These are phyloP conservation scores for Cutaneotrichosporon sp. DNA, from an alignment of 1,284 basidiomycete species.

Conservation along the genomic window DNA sequence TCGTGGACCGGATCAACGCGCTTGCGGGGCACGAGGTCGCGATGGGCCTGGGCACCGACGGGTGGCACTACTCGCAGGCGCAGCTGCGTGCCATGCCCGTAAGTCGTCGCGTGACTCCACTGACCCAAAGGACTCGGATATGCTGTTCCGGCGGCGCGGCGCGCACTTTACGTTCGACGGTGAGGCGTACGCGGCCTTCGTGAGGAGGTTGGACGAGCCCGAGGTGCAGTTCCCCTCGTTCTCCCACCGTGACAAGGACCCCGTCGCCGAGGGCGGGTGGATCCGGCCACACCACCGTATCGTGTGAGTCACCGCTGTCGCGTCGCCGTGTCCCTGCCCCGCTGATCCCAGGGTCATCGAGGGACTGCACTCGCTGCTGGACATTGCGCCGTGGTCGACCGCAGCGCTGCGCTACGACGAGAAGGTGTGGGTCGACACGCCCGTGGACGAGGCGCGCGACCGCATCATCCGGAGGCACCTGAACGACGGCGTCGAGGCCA, in stretches of 20 bases:
- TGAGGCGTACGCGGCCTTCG: constrained; percentile 3
- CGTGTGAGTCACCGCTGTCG: constrained; percentile 12
- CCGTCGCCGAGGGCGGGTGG: constrained; percentile 6
- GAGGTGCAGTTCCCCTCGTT: constrained; percentile 16
- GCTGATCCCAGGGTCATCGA: constrained; percentile 14
- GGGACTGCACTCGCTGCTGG: constrained; percentile 15
- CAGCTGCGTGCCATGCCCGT: constrained; percentile 36
- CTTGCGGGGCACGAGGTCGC: constrained; percentile 27
- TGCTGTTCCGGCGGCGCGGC: constrained; percentile 15
- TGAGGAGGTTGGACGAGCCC: neutral
- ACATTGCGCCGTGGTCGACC: constrained; percentile 12
- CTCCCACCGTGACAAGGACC: constrained; percentile 21
- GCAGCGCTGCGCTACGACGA: constrained; percentile 15
- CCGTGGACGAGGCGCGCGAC: neutral
- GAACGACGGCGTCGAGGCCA: constrained; percentile 15
- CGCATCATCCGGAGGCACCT: constrained; percentile 16
- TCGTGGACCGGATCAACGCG: constrained; percentile 47
- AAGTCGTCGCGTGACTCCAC: neutral
- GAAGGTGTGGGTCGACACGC: constrained; percentile 16
- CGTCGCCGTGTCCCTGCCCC: neutral
- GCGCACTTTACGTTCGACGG: constrained; percentile 23
- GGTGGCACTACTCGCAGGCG: constrained; percentile 56
- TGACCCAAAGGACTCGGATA: constrained; percentile 9
- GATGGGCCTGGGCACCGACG: constrained; percentile 56
- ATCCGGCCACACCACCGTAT: constrained; percentile 7